Conservation (phyloP, 1,139 yeast genomes). For the Taphrina wiesneri region DNA sequence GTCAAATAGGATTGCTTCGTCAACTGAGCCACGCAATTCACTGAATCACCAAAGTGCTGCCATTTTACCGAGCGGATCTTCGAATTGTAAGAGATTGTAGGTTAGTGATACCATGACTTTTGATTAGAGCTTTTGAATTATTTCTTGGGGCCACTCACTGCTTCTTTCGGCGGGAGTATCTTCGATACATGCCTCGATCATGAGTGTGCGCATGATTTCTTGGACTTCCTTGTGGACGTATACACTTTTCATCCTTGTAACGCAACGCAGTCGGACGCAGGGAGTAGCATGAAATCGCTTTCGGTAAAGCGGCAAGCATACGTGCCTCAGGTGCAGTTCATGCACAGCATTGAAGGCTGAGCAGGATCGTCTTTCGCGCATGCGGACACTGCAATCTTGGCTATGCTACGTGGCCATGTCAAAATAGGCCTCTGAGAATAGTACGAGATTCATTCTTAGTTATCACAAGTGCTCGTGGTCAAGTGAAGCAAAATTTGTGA, state of each 20-base stretch:
- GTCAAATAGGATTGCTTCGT: not conserved
- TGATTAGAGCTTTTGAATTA: not conserved
- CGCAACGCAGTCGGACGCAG: too few relatives aligned
- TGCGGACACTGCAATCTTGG: not conserved
- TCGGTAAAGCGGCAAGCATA: not conserved
- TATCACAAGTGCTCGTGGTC: not conserved
- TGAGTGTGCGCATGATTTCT: too few relatives aligned
- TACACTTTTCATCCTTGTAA: too few relatives aligned
- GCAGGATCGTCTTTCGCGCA: too few relatives aligned
- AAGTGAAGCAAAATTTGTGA: too few relatives aligned
- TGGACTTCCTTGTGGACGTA: too few relatives aligned
- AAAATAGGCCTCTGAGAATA: not conserved
- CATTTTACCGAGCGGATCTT: not conserved
- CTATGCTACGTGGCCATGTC: not conserved
- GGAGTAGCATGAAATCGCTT: too few relatives aligned
- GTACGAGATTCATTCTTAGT: not conserved
- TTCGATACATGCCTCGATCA: too few relatives aligned
- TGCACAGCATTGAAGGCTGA: not conserved
- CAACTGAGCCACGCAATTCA: not conserved
- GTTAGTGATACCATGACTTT: not conserved
- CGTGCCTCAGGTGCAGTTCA: not conserved
- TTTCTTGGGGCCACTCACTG: too few relatives aligned
- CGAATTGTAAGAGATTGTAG: too few relatives aligned
- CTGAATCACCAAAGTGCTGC: not conserved
- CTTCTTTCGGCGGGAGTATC: too few relatives aligned